Percentiles rank a stretch among this genome's conserved stretches.
These are phyloP conservation scores for Pseudevernia furfuracea DNA, from an alignment of 495 filamentous ascomycete genomes.

Conservation along the genomic window DNA sequence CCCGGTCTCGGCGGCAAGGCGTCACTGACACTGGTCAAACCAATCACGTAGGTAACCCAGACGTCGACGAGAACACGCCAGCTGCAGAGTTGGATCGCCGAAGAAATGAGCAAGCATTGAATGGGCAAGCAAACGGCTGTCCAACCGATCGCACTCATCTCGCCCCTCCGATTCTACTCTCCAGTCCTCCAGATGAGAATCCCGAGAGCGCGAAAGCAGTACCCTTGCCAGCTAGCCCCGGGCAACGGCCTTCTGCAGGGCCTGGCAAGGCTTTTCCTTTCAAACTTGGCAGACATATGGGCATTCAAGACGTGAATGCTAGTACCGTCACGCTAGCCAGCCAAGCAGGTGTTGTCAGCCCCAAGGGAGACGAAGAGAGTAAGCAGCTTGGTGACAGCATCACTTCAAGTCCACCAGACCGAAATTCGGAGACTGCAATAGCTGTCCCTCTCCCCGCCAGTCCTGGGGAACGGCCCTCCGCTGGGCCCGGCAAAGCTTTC, in stretches of 20 bases:
- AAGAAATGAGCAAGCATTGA: background rate
- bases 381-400: slow-evolving; percentile 13
- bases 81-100: slow-evolving; percentile 1
- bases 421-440: background rate
- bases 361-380: slow-evolving; percentile 14
- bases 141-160: slow-evolving; percentile 5
- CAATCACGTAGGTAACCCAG: background rate
- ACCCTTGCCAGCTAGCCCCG: slow-evolving; percentile 37
- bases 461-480: slow-evolving; percentile 30
- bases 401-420: slow-evolving; percentile 1
- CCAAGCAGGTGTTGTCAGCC: slow-evolving; percentile 16
- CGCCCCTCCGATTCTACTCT: slow-evolving; percentile 1
- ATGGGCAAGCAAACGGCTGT: background rate
- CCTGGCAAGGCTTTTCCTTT: slow-evolving; percentile 22
- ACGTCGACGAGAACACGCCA: slow-evolving; percentile 8
- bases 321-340: slow-evolving; percentile 24
- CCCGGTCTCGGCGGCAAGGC: slow-evolving; percentile 19
- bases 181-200: slow-evolving; percentile 1
- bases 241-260: slow-evolving; percentile 28
- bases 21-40: slow-evolving; percentile 21
- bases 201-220: background rate
- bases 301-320: slow-evolving; percentile 12
- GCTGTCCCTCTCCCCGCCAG: slow-evolving; percentile 36
- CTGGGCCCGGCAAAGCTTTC: slow-evolving; percentile 16
- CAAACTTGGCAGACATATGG: slow-evolving; percentile 18